Conservation (phyloP, 176 grass and related monocot species). For the Oryza brachyantha region DNA sequence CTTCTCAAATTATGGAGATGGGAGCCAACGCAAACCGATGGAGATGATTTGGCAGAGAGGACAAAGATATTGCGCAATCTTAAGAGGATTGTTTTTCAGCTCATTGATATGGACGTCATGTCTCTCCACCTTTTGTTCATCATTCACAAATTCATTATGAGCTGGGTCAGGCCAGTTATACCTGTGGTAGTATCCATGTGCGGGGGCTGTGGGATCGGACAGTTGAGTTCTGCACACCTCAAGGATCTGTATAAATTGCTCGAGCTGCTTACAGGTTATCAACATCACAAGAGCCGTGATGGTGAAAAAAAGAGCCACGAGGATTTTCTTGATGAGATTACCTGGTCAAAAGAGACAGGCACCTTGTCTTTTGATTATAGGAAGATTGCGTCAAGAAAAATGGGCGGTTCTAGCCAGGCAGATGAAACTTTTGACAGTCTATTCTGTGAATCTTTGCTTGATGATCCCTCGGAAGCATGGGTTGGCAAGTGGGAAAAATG, state of each 20-base stretch:
- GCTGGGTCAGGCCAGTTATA: not conserved
- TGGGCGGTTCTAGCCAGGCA: not conserved
- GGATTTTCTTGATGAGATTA: not conserved
- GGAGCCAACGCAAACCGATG: not conserved
- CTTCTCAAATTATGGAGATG: not conserved
- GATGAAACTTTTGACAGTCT: not conserved
- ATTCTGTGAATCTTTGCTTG: not conserved
- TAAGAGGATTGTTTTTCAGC: not conserved
- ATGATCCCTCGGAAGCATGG: not conserved
- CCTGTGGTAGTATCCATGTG: not conserved
- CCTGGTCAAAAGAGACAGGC: not conserved
- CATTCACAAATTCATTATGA: not conserved
- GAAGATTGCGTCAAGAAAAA: not conserved
- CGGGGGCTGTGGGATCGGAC: not conserved
- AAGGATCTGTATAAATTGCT: not conserved
- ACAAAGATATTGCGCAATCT: not conserved
- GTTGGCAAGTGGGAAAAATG: not conserved
- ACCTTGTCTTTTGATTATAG: not conserved
- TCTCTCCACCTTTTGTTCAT: not conserved
- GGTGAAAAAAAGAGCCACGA: not conserved
- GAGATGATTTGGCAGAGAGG: not conserved
- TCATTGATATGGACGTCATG: not conserved
- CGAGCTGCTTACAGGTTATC: not conserved
- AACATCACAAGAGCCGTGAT: not conserved
- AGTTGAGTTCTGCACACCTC: not conserved